Evolutionary conservation across 1,284 basidiomycete species (phyloP), one percentile per base, ranked within the genome.

Genomic region (Ganoderma resinaceum): DNA sequence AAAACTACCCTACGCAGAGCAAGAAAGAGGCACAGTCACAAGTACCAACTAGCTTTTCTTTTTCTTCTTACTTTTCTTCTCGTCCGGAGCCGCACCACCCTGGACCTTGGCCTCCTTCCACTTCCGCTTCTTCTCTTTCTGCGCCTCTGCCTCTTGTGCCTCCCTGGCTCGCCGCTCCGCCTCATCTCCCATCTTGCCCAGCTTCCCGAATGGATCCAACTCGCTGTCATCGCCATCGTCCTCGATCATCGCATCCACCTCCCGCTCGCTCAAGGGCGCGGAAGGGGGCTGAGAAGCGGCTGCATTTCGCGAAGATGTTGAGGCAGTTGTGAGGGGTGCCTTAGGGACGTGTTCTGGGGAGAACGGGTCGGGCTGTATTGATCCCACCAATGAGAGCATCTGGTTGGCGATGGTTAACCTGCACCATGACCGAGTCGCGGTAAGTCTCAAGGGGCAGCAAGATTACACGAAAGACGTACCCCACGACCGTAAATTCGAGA

Each of bases 361-460:
- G 79, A 96, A 95, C 0, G 97, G 97, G 74, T 97, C 91, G 0
- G 83, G 77, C 68, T 98, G 92, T 70, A 99, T 86, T 1, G 97
- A 98, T 12, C 96, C 97, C 35, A 95, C 88, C 18, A 99, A 83
- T 1, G 96, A 97, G 18, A 99, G 85, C 94, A 98, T 98, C 75
- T 97, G 92, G 77, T 99, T 98, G 52, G 96, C 95, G 61, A 98
- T 89, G 9, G 94, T 97, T 70, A 98, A 79, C 37, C 96, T 98
- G 78, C 31, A 63, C 18, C 43, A 60, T 61, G 2, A 35, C n/a
- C 14, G 29, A 9, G 52, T 70, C 38, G 74, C 66, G 20, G 23
- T 53, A 58, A 59, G 23, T 58, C 31, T 31, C 31, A 5, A 58
- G 38, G 26, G 35, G 62, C 52, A 26, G 37, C 49, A 65, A 69